Conservation (phyloP, 2,329 filamentous ascomycete species). For the Neofusicoccum sp. region DNA sequence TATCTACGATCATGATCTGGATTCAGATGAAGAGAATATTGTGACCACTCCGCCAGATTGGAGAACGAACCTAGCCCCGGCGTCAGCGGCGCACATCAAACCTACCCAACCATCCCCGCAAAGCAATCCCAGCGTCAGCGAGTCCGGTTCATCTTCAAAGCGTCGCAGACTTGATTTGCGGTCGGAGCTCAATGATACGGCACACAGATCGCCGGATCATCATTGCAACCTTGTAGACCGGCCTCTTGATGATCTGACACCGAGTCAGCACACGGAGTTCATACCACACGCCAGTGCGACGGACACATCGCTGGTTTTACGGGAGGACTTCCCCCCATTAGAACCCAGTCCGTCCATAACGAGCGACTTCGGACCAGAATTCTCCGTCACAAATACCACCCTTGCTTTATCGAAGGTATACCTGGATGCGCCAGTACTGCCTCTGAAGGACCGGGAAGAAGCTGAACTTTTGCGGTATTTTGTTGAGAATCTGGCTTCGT, state of each 20-base stretch:
- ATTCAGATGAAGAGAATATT: conserved; percentile 17
- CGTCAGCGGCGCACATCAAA: not conserved
- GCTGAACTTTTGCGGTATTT: conserved; percentile 33
- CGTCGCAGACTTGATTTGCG: conserved; percentile 10
- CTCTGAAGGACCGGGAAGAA: conserved; percentile 29
- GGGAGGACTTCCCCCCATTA: conserved; percentile 18
- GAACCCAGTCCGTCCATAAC: conserved; percentile 22
- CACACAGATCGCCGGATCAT: not conserved
- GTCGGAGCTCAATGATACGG: too few relatives aligned
- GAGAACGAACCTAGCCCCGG: conserved; percentile 1
- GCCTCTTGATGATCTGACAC: not conserved
- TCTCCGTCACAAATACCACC: conserved; percentile 19
- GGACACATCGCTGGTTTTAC: not conserved
- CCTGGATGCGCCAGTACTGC: conserved; percentile 29
- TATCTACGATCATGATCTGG: conserved; percentile 30
- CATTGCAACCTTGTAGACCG: not conserved
- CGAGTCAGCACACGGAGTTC: not conserved
- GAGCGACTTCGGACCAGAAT: conserved; percentile 18
- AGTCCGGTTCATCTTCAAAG: conserved; percentile 4
- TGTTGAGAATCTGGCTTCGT: conserved; percentile 29
- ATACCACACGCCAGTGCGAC: not conserved
- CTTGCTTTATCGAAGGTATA: conserved; percentile 26
- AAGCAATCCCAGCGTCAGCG: conserved; percentile 3
- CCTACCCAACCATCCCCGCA: not conserved
- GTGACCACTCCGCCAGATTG: conserved; percentile 17